These are phyloP conservation scores for Polytrichum formosum DNA, from an alignment of 225 moss, liverwort and hornwort species.

Conservation along the genomic window DNA sequence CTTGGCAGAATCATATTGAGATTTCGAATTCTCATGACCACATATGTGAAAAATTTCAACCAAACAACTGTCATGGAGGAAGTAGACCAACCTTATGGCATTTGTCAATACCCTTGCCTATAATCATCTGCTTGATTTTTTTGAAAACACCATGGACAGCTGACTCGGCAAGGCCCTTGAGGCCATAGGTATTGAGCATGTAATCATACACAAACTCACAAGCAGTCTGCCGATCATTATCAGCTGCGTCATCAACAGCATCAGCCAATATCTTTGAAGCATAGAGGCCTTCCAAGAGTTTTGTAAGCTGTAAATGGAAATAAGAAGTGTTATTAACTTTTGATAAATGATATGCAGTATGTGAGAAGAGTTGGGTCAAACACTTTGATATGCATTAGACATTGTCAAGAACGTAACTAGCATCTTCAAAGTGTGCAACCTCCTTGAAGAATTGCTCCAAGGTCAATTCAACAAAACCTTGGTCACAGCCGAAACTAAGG, in stretches of 20 bases:
- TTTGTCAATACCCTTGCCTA: constrained; percentile 78
- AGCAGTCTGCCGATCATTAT: constrained; percentile 78
- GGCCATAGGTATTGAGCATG: constrained; percentile 91
- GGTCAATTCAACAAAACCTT: no score
- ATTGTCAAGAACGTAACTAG: no score
- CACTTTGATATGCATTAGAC: no score
- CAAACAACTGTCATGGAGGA: no score
- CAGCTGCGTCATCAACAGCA: constrained; percentile 71
- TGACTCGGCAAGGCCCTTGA: constrained; percentile 89
- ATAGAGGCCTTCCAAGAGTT: constrained; percentile 80
- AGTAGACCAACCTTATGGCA: constrained; percentile 64
- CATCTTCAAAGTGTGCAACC: no score
- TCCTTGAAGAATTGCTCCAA: no score
- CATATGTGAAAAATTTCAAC: not conserved
- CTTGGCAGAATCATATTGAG: no score
- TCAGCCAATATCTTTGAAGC: constrained; percentile 83
- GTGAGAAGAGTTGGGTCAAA: no score
- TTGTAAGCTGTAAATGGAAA: constrained; percentile 58
- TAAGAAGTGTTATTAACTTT: no score
- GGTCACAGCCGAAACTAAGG: no score
- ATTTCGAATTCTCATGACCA: not conserved
- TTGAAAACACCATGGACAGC: constrained; percentile 97
- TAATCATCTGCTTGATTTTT: constrained; percentile 64
- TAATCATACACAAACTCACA: constrained; percentile 98
- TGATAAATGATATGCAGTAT: no score